Evolutionary conservation across 2,329 filamentous ascomycete species (phyloP), one percentile per base, ranked within the genome.

Genomic region (Colletotrichum sp.): DNA sequence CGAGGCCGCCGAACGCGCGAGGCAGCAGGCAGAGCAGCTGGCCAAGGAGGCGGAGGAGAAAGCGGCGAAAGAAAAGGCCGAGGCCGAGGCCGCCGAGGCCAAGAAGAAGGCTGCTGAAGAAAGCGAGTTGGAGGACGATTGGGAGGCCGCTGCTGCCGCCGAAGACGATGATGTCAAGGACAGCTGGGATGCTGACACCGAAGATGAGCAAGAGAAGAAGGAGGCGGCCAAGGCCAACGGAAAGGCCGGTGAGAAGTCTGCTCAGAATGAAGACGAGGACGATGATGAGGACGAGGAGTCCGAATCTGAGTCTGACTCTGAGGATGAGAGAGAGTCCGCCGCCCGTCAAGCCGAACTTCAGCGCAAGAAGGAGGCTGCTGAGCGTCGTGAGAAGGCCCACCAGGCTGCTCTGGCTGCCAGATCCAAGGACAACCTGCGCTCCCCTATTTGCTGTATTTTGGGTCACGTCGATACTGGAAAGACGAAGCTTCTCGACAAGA

Each of bases 381-480:
- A 97, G 81, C 92, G 96, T 82, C 92, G 96, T 82, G 94, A 96
- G 86, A 95, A 95, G 86, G 94, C 96, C 74, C 95, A 98, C 84
- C 95, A 98, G 85, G 96, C 96, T 77, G 97, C 97, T 21, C 86
- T 98, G 83, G 96, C 95, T 60, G 96, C 96, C 65, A 92, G 96
- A 77, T 99, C 96, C 26, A 96, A 95, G 86, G 96, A 99, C 84
- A 94, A 99, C 86, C 92, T 99, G 72, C 95, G 97, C 74, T 99
- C 97, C 55, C 97, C 97, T 69, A 99, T 99, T 86, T 99, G 97
- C 90, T 99, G 96, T 94, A 99, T 99, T 91, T 92, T 99, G 78
- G 97, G 97, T 82, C 97, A 99, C 92, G 97, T 99, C 92, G 97
- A 99, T 93, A 99, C 98, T 61, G 97, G 97, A 85, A 99, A 99